Evolutionary conservation across 139 green algal genomes (phyloP), one percentile per base, ranked within the genome.

Genomic region (Chlorella sp.): DNA sequence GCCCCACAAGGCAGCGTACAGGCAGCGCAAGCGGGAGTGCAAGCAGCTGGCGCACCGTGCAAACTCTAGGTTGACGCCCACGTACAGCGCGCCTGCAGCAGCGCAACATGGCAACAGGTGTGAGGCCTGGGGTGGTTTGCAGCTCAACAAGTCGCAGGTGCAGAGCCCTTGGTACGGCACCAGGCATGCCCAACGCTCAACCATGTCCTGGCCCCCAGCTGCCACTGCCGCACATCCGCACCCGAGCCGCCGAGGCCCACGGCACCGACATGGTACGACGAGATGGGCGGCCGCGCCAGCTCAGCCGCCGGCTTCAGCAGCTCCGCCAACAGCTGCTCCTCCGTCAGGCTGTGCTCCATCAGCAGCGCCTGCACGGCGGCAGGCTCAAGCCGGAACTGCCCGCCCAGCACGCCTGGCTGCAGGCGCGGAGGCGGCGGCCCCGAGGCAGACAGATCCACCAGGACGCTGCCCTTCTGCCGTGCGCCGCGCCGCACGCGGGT

Each of bases 41-140:
- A n/a, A n/a, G n/a, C n/a, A n/a, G n/a, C 8, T 11, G 16, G 51
- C 14, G 51, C 51, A 60, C 51, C 82, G 41, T 0, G 88, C 86
- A 81, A 98, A 96, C 89, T 98, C 96, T 13, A 98, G 83, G 80
- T 98, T 98, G 2, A 95, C 91, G 6, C 96, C 96, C 24, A 98
- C 80, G 75, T 97, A 98, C 7, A 98, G 74, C 24, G 83, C 84
- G 13, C 96, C 96, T 60, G 51, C 51, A 16, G 51, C 13, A n/a
- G 2, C 8, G 51, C 9, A 60, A 16, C 51, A 60, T 11, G 51
- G 51, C 51, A 60, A 24, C 51, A n/a, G n/a, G n/a, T n/a, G n/a
- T n/a, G n/a, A n/a, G n/a, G n/a, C n/a, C n/a, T n/a, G n/a, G n/a
- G n/a, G n/a, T n/a, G n/a, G n/a, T n/a, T n/a, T n/a, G n/a, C n/a